Conservation (phyloP, 345 rosid species). For the Draba incana region DNA sequence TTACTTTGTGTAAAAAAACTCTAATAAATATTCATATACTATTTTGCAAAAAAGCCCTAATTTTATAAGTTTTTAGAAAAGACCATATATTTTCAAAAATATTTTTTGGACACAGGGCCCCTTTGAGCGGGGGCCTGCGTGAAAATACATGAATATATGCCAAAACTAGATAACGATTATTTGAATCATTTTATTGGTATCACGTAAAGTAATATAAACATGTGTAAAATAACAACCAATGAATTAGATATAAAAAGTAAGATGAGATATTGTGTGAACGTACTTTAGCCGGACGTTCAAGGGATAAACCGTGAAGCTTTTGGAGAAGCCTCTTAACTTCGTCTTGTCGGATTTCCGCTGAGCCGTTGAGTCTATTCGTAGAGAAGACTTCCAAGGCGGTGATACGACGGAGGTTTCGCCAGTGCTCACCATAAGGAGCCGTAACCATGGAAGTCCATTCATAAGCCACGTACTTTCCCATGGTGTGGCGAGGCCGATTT, state of each 20-base stretch:
- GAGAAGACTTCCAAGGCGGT: slow-evolving; percentile 38
- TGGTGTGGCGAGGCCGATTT: slow-evolving; percentile 30
- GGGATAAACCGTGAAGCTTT: slow-evolving; percentile 36
- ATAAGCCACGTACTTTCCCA: slow-evolving; percentile 41
- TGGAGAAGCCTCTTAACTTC: slow-evolving; percentile 38
- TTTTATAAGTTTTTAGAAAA: too few relatives aligned
- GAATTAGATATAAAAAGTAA: background rate
- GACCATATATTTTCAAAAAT: too few relatives aligned
- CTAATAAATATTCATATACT: too few relatives aligned
- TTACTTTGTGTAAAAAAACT: too few relatives aligned
- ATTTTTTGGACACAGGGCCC: too few relatives aligned
- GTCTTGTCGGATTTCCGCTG: slow-evolving; percentile 37
- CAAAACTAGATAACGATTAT: background rate
- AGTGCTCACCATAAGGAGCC: slow-evolving; percentile 41
- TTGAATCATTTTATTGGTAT: background rate
- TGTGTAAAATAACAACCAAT: background rate
- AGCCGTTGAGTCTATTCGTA: slow-evolving; percentile 36
- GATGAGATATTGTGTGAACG: background rate
- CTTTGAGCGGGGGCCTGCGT: background rate
- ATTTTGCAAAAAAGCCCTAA: too few relatives aligned
- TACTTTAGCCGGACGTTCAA: slow-evolving; percentile 31
- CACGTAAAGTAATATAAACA: background rate
- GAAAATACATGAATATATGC: background rate
- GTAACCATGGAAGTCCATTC: slow-evolving; percentile 35
- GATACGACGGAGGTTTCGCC: slow-evolving; percentile 46